Base-by-base conservation (phyloP, 2,329 filamentous ascomycete genomes). In the Verticillium nonalfalfae region DNA sequence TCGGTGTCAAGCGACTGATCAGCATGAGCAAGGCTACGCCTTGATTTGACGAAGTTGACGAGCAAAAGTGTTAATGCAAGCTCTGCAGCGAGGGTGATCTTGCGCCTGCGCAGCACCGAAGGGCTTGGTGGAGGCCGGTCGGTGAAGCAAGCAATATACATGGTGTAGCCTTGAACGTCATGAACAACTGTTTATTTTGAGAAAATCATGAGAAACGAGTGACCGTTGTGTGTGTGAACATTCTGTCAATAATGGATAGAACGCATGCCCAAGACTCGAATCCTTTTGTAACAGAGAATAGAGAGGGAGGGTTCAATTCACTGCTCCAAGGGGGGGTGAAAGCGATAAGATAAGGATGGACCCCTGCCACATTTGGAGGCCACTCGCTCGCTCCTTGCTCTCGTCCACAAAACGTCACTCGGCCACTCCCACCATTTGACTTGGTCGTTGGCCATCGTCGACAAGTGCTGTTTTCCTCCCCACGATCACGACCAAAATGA, bases 21-120 rank as follows among this genome's bases (percentile, higher is more conserved):
- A 88, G 85, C 73, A 92, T 93, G 90, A 91, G 89, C 78, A 88
- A 88, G 75, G 88, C 85, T 38, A 91, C 89, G 9, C 85, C 88
- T 63, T 88, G 70, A 75, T 62, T 18, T 56, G 54, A 56, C 7
- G 40, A 50, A 21, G 18, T 50, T 18, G n/a, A 21, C n/a, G 40
- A 50, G 40, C 40, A 50, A 26, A 18, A 50, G 18, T 18, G 7
- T 50, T 21, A 18, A n/a, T 18, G 21, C 9, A 5, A 11, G 40
- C 40, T 50, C 40, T 3, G n/a, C 40, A n/a, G 40, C 40, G 40
- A 3, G n/a, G 40, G 40, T 50, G 40, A 9, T 50, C n/a, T 21
- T 50, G 40, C 40, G 40, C 40, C 18, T 7, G 40, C n/a, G 18
- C 40, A 50, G 10, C 11, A 18, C 18, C 18, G n/a, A 50, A 10